Base-by-base conservation (phyloP, 163 green algal genomes). In the Trebouxiophyceae sp. region DNA sequence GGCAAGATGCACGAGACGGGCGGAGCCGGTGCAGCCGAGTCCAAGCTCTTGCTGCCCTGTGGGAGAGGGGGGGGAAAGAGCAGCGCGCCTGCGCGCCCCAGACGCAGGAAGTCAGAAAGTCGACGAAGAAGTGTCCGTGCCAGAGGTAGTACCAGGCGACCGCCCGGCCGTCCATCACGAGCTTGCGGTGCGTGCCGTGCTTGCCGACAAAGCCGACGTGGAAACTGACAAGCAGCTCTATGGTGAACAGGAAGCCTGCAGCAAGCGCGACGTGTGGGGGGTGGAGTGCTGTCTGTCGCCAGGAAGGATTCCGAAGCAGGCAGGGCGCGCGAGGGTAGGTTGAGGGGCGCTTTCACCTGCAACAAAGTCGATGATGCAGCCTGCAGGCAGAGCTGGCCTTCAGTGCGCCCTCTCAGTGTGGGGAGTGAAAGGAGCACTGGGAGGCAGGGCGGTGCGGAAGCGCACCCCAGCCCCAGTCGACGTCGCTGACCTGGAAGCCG, bases 201-300 rank as follows among this genome's bases (percentile, higher is more conserved):
- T 62, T 77, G 33, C 78, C 73, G 4, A 84, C 68, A 45, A 81
- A 78, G 28, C 79, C 83, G 4, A 80, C 73, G 58, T 87, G 79
- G 61, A 90, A 82, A 16, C 59, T 59, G 1, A 87, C n/a, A 7
- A 84, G 7, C 45, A 85, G 57, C 62, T 90, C 84, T 2, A 71
- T 0, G 0, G 69, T 61, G 57, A 83, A 89, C 6, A 89, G 34
- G 3, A 28, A 23, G 16, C 69, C 74, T 61, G 69, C 65, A n/a
- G n/a, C n/a, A n/a, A n/a, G n/a, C n/a, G n/a, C n/a, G n/a, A n/a
- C n/a, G n/a, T n/a, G n/a, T n/a, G n/a, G n/a, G n/a, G n/a, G n/a
- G n/a, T n/a, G n/a, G n/a, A n/a, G n/a, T n/a, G n/a, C n/a, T n/a
- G n/a, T n/a, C n/a, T n/a, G n/a, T n/a, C n/a, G n/a, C n/a, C n/a